Conservation (phyloP, 768 basidiomycete genomes). For the Rhodosporidiobolus sp. region DNA sequence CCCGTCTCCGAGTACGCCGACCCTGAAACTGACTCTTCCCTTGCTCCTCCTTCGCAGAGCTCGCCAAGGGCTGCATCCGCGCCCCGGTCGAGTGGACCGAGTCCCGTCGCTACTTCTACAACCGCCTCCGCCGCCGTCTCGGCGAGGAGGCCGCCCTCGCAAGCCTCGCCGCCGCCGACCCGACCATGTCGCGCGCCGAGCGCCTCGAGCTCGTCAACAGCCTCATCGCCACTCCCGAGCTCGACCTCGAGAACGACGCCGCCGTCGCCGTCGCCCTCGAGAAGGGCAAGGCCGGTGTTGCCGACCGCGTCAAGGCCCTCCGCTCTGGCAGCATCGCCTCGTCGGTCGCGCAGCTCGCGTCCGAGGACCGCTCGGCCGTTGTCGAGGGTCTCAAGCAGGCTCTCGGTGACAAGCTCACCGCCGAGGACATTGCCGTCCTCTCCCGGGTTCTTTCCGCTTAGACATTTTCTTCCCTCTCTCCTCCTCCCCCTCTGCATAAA, state of each 20-base stretch:
- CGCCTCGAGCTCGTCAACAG: conserved; percentile 46
- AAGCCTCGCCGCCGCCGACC: conserved; percentile 49
- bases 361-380: conserved; percentile 45
- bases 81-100: conserved; percentile 42
- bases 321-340: conserved; percentile 42
- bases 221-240: conserved; percentile 40
- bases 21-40: not conserved
- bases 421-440: conserved; percentile 23
- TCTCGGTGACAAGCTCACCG: conserved; percentile 20
- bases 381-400: conserved; percentile 45
- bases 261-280: conserved; percentile 46
- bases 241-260: conserved; percentile 42
- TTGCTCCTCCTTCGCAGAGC: conserved; percentile 10
- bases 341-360: conserved; percentile 43
- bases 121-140: conserved; percentile 48
- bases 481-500: too few species aligned
- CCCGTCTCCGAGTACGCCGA: not conserved
- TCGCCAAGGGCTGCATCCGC: conserved; percentile 46
- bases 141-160: conserved; percentile 47
- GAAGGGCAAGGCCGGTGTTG: conserved; percentile 34
- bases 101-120: conserved; percentile 50
- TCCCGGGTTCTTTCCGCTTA: not conserved
- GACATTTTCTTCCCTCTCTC: not conserved
- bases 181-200: conserved; percentile 48
- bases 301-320: conserved; percentile 37